phyloP scores from a whole-genome alignment of 1,284 basidiomycete species.

The Cutaneotrichosporon sp. region DNA sequence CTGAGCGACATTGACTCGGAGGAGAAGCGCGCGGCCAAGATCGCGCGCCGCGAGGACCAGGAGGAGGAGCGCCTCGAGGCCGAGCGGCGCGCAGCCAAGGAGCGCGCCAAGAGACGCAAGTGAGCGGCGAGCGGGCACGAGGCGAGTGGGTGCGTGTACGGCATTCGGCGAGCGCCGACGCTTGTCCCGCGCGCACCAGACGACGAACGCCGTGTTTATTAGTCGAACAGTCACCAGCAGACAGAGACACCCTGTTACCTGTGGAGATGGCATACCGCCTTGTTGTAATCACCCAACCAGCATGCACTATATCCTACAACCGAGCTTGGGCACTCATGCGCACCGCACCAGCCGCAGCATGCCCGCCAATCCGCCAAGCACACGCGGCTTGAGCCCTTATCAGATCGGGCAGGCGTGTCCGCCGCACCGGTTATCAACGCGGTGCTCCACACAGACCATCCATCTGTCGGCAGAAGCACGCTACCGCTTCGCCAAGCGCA shows the following conservation, averaged over 20 bases:
- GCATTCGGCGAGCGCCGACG: not conserved
- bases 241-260: not conserved
- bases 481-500: too few relatives aligned
- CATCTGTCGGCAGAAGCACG: too few relatives aligned
- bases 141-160: not conserved
- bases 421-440: too few relatives aligned
- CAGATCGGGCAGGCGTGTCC: too few relatives aligned
- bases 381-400: too few relatives aligned
- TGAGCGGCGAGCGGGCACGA: too few relatives aligned
- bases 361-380: too few relatives aligned
- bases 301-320: constrained; percentile 6
- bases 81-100: constrained; percentile 35
- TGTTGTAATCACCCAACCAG: constrained; percentile 9
- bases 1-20: constrained; percentile 46
- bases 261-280: not conserved
- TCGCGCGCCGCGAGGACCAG: constrained; percentile 47
- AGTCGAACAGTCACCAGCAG: not conserved
- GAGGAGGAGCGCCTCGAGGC: constrained; percentile 43
- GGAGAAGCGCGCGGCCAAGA: constrained; percentile 39
- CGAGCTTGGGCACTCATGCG: too few relatives aligned
- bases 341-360: too few relatives aligned
- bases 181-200: not conserved
- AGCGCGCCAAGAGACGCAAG: constrained; percentile 9
- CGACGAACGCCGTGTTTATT: not conserved
- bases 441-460: too few relatives aligned